These are phyloP conservation scores for Cytidiella melzeri DNA, from an alignment of 768 basidiomycete genomes.

Conservation along the genomic window DNA sequence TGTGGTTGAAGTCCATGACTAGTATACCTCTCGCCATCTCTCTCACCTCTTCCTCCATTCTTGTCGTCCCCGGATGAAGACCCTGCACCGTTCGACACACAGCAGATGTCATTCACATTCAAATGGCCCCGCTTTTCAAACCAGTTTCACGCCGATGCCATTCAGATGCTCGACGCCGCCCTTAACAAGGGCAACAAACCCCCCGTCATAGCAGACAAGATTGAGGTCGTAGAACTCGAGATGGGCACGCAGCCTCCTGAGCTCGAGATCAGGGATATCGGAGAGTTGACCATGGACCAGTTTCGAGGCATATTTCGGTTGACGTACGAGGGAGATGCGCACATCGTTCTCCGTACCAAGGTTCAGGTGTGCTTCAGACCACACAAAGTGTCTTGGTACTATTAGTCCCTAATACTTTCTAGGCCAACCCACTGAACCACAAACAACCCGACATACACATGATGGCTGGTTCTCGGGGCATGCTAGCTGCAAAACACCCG, in stretches of 20 bases:
- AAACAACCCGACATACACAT: constrained; percentile 88
- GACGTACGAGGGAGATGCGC: constrained; percentile 91
- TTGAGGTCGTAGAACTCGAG: constrained; percentile 97
- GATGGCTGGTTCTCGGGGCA: constrained; percentile 75
- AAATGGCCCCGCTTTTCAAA: constrained; percentile 97
- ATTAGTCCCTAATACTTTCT: too few relatives aligned
- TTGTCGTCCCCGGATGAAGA: constrained; percentile 7
- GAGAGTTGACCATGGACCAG: constrained; percentile 91
- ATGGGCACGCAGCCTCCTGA: constrained; percentile 99
- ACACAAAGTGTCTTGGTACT: background rate
- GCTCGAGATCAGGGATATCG: constrained; percentile 94
- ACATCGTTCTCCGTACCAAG: constrained; percentile 81
- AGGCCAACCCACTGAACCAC: constrained; percentile 95
- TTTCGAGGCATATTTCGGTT: constrained; percentile 96
- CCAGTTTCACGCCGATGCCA: constrained; percentile 93
- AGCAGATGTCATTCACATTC: constrained; percentile 80
- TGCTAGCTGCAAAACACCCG: constrained; percentile 91
- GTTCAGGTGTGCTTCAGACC: constrained; percentile 72
- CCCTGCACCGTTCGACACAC: constrained; percentile 3
- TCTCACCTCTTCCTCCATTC: background rate
- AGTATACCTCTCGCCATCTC: background rate
- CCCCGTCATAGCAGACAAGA: constrained; percentile 93
- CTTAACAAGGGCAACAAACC: constrained; percentile 98
- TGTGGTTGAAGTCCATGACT: background rate
- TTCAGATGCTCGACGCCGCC: constrained; percentile 93